These are phyloP conservation scores for Mycosphaerella arachidis DNA, from an alignment of 2,329 filamentous ascomycete species.

Conservation along the genomic window DNA sequence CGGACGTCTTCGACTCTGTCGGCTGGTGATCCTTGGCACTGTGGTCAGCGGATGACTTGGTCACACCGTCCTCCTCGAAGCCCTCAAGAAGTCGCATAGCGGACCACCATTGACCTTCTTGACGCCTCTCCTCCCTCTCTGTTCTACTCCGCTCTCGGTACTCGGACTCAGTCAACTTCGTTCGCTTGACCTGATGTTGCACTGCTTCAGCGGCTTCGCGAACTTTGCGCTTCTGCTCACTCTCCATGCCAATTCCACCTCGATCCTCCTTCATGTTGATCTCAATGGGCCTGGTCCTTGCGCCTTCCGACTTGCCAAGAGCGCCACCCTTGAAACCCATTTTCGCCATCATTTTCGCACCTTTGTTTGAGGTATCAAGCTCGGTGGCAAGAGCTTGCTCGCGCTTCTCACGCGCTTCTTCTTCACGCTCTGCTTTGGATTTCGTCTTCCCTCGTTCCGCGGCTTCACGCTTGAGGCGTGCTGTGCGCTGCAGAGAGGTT, in stretches of 20 bases:
- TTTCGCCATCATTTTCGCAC: conserved; percentile 92
- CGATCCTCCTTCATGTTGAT: conserved; percentile 73
- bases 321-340: conserved; percentile 81
- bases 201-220: conserved; percentile 52
- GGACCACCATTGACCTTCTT: conserved; percentile 66
- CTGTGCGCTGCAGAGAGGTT: conserved; percentile 58
- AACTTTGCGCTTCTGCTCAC: conserved; percentile 71
- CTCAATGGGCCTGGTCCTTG: conserved; percentile 66
- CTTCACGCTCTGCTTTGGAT: conserved; percentile 79
- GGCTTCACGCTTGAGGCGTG: conserved; percentile 52
- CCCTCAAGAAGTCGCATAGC: conserved; percentile 81
- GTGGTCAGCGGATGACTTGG: conserved; percentile 12
- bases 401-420: conserved; percentile 65
- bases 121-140: conserved; percentile 64
- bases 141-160: conserved; percentile 67
- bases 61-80: conserved; percentile 56
- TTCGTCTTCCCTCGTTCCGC: conserved; percentile 61
- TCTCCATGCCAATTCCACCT: conserved; percentile 78
- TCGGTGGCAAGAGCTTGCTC: conserved; percentile 71
- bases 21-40: conserved; percentile 16
- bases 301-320: conserved; percentile 59
- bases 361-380: conserved; percentile 59
- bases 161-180: conserved; percentile 62
- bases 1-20: conserved; percentile 6
- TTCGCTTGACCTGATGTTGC: conserved; percentile 51